Base-by-base conservation (phyloP, 768 basidiomycete genomes). In the Lactifluus rugatus region DNA sequence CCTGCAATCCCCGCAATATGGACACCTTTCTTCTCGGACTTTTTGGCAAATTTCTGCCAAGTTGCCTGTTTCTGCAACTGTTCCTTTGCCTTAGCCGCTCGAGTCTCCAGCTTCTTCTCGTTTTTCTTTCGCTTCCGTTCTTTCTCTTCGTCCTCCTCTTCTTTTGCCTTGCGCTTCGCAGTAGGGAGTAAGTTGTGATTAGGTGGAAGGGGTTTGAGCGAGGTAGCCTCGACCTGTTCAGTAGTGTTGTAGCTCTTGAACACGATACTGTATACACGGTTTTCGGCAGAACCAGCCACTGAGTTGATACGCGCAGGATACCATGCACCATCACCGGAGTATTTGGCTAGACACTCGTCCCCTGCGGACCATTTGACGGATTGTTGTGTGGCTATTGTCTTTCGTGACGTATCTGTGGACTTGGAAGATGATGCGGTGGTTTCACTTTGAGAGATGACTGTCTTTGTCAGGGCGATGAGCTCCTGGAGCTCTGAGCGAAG, bases 1-100 rank as follows among this genome's bases (percentile, higher is more conserved):
- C 93, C 93, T 31, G 86, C 73, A 34, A 91, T 80, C 25, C 92
- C 92, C 28, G 92, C 92, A 57, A 94, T 93, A 69, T 87, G 84
- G 32, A 92, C 82, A 9, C 92, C 92, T 72, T 94, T 94, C 79
- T 87, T 92, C 71, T 92, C 89, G 28, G 84, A 82, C 74, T 95
- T 95, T 76, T 93, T 95, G 21, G 92, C 84, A 75, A 95, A 95
- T 74, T 90, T 90, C 74, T 93, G 90, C 92, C 92, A 95, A 46
- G 83, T 84, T 58, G 81, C 81, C 73, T 93, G 90, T 73, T 92
- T 91, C 62, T 75, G 76, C 32, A 73, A 77, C 73, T 94, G 92
- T 68, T 94, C 92, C 70, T 92, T 90, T 10, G 90, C 87, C 72
- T 94, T 94, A 9, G 82, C 80, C 36, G 89, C 90, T 66, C 80